Evolutionary conservation across 129 eudicot genomes (phyloP), one percentile per base, ranked within the genome.

Genomic region (Artemisia tridentata): DNA sequence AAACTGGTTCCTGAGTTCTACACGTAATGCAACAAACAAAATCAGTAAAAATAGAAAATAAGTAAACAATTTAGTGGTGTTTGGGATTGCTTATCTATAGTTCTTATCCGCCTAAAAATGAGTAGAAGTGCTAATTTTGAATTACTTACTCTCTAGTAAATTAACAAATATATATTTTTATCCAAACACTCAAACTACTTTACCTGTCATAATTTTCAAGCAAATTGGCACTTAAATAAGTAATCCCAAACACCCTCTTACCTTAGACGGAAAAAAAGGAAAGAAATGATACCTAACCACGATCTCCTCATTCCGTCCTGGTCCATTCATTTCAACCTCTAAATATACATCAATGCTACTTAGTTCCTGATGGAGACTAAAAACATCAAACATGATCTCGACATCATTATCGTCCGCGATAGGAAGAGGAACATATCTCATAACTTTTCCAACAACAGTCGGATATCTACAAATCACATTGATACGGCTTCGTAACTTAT

Each of bases 311-410:
- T 7, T 2, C 19, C 11, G 71, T 11, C 5, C 48, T 19, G 55
- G 17, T 38, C 16, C 52, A 46, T 4, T 10, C 34, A 2, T 17
- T 15, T 67, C 21, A 67, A 67, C 15, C 45, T 67, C 46, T 49
- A 67, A 48, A 67, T 67, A 67, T 27, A 67, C 16, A 23, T 67
- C 72, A 67, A 67, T 23, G 45, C 51, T 15, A 67, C 60, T 67
- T 49, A 67, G 5, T n/a, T 48, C 72, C 13, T 8, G 59, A 50
- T 67, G 72, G 29, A 49, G 58, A 67, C 16, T 3, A 49, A 50
- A 46, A 21, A 52, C 59, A 19, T 67, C 25, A 67, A 67, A 67
- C 56, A 67, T 67, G 72, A 67, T 67, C 29, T 47, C 16, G 21
- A 65, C 29, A 45, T 65, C 70, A 21, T 49, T 58, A 46, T 67